A percentile compares a stretch with the other conserved stretches of the same genome.
Evolutionary conservation across 805 yeast genomes (phyloP).

Genomic region (Metschnikowia drakensbergensis): DNA sequence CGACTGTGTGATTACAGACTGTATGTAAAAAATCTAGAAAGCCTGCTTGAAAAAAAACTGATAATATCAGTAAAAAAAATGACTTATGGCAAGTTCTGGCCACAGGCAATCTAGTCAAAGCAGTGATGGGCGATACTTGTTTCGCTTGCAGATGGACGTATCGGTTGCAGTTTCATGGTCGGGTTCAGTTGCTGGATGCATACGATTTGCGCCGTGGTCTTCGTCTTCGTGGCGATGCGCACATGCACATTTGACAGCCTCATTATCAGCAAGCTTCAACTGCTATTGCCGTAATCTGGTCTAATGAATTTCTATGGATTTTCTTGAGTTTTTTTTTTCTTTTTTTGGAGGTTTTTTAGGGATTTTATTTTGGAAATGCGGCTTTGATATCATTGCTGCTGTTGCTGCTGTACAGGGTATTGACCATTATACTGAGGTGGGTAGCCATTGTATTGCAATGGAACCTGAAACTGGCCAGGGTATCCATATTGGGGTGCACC

Average conservation of each 20-base stretch:
- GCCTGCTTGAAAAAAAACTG: background rate
- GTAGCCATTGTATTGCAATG: conserved; percentile 27
- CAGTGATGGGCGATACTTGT: background rate
- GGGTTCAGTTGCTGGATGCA: background rate
- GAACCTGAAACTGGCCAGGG: conserved; percentile 19
- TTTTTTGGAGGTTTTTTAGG: conserved; percentile 5
- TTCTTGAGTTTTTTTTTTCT: conserved; percentile 3
- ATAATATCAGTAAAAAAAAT: background rate
- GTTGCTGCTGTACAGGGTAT: conserved; percentile 19
- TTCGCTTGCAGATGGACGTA: background rate
- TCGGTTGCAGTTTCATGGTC: background rate
- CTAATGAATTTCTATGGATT: background rate
- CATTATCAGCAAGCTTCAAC: background rate
- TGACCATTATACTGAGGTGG: conserved; percentile 23
- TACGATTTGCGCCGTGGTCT: background rate
- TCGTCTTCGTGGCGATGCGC: background rate
- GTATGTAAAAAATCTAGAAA: background rate
- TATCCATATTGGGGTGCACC: conserved; percentile 18
- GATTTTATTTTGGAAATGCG: conserved; percentile 1
- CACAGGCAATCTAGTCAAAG: background rate
- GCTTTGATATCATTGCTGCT: conserved; percentile 3
- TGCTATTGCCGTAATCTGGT: background rate
- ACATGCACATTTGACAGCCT: background rate
- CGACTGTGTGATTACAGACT: background rate
- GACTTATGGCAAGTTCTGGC: background rate